Percentiles rank a stretch among this genome's conserved stretches.
Conservation (phyloP, 352 stramenopile genomes). For the Plasmopara viticola region DNA sequence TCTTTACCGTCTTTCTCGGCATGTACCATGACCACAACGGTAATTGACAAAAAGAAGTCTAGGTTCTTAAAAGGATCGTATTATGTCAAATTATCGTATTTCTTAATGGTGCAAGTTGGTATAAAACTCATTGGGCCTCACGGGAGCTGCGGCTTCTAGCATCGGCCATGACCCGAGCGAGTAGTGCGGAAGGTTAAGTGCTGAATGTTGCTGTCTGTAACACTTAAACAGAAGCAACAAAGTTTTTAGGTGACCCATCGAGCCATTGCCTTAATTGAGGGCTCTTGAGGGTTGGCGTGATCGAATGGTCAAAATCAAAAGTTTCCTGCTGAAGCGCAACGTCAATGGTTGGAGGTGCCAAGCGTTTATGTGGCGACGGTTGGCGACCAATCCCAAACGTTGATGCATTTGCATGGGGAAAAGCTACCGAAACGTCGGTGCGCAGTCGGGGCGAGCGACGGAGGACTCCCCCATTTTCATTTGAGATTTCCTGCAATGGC, state of each 20-base stretch:
- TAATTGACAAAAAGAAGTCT: too few relatives aligned
- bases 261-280: conserved; percentile 80
- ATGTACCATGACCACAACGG: too few relatives aligned
- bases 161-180: conserved; percentile 1
- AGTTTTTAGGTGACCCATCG: conserved; percentile 74
- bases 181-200: conserved; percentile 4
- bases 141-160: conserved; percentile 7
- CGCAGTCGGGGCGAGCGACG: conserved; percentile 72
- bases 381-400: conserved; percentile 41
- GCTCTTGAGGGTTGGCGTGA: conserved; percentile 84
- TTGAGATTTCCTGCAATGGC: conserved; percentile 50
- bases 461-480: conserved; percentile 50
- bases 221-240: conserved; percentile 69
- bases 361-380: conserved; percentile 67
- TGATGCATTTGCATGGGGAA: conserved; percentile 49
- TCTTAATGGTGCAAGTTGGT: conserved; percentile 7
- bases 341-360: conserved; percentile 66
- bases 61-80: too few relatives aligned
- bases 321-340: conserved; percentile 74
- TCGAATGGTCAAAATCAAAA: conserved; percentile 82
- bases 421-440: conserved; percentile 79
- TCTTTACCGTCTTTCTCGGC: neutral
- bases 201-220: conserved; percentile 18
- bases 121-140: conserved; percentile 16
- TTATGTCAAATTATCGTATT: neutral